Evolutionary conservation across 768 basidiomycete species (phyloP).

Genomic region (Lactarius sanguifluus): DNA sequence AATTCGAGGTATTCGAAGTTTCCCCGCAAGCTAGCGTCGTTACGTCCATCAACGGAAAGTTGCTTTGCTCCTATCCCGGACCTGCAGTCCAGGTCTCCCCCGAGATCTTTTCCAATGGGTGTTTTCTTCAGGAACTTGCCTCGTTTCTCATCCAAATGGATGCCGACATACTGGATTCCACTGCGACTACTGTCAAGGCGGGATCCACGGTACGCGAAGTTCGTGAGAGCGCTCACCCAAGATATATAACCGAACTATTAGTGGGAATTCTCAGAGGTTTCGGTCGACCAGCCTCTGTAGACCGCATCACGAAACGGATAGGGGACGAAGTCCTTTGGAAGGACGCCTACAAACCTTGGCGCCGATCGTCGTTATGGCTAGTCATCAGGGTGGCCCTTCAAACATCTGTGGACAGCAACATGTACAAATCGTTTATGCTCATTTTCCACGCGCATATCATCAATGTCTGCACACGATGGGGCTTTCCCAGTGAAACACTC

Average conservation of each 20-base stretch:
- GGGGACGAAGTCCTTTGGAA: background rate
- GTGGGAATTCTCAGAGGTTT: constrained; percentile 31
- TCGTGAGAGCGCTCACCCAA: background rate
- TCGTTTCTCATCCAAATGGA: background rate
- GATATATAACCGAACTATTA: background rate
- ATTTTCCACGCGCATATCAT: background rate
- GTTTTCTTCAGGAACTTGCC: background rate
- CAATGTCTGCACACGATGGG: background rate
- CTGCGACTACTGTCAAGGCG: constrained; percentile 27
- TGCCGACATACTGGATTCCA: background rate
- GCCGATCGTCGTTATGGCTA: background rate
- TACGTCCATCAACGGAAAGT: constrained; percentile 42
- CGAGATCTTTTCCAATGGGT: background rate
- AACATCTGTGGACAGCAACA: constrained; percentile 21
- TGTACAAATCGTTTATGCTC: background rate
- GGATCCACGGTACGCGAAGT: constrained; percentile 3
- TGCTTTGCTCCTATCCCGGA: constrained; percentile 35
- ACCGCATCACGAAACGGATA: constrained; percentile 14
- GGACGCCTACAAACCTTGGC: constrained; percentile 31
- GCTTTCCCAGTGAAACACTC: background rate
- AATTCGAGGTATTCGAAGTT: constrained; percentile 41
- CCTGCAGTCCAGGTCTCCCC: constrained; percentile 42
- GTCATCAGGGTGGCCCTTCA: constrained; percentile 40
- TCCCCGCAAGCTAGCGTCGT: constrained; percentile 40
- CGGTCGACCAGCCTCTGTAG: constrained; percentile 35